These are phyloP conservation scores for Paecilomyces fulvus DNA, from an alignment of 2,329 filamentous ascomycete species.

Conservation along the genomic window DNA sequence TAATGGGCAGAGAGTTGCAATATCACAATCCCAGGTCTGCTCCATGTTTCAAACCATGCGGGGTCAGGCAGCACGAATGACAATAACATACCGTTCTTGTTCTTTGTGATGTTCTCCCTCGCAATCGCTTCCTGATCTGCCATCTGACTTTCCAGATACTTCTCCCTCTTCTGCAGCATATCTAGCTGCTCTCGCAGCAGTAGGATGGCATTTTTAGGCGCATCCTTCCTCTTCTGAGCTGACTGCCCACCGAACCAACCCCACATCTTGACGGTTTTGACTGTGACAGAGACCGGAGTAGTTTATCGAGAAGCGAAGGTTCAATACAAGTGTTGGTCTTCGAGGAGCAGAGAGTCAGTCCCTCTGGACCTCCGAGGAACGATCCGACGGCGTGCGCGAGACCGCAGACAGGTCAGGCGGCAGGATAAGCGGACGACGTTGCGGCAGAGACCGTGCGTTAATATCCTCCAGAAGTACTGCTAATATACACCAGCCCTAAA, in stretches of 20 bases:
- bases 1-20: neutral
- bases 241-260: slow-evolving; percentile 85
- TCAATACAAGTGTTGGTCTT: neutral
- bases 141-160: slow-evolving; percentile 83
- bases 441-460: neutral
- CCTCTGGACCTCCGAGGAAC: neutral
- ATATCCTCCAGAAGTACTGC: neutral
- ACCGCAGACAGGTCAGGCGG: neutral
- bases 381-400: neutral
- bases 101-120: slow-evolving; percentile 76
- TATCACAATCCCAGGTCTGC: neutral
- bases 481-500: slow-evolving; percentile 1
- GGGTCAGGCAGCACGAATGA: neutral
- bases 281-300: slow-evolving; percentile 1
- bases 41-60: neutral
- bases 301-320: slow-evolving; percentile 6
- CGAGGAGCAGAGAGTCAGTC: neutral
- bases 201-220: slow-evolving; percentile 93
- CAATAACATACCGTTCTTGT: slow-evolving; percentile 71
- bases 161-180: slow-evolving; percentile 96
- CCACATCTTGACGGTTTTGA: slow-evolving; percentile 47
- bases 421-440: neutral
- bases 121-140: slow-evolving; percentile 84
- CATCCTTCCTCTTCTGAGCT: slow-evolving; percentile 81
- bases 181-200: slow-evolving; percentile 80